Conservation (phyloP, 75 land plant species). For the Selaginella moellendorffii region DNA sequence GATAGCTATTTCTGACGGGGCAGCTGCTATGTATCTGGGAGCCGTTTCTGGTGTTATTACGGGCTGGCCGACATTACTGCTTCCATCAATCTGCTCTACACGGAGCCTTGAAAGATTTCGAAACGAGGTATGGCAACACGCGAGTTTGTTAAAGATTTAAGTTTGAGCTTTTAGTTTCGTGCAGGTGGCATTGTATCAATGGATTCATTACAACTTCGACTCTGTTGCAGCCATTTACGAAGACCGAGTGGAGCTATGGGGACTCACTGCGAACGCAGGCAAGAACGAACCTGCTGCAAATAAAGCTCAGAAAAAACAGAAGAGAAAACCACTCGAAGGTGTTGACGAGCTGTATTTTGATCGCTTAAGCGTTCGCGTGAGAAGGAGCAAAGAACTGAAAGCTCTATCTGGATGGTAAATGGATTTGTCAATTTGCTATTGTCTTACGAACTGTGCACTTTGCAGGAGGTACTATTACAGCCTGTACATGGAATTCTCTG, state of each 20-base stretch:
- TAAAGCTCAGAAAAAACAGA: slow-evolving; percentile 11
- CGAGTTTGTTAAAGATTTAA: too few relatives aligned
- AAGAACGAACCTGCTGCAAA: slow-evolving; percentile 11
- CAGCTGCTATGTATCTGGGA: slow-evolving; percentile 53
- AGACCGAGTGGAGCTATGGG: slow-evolving; percentile 65
- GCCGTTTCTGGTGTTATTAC: slow-evolving; percentile 39
- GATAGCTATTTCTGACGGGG: slow-evolving; percentile 69
- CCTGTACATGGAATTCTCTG: slow-evolving; percentile 70
- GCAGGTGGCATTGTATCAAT: slow-evolving; percentile 64
- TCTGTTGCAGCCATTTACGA: slow-evolving; percentile 80
- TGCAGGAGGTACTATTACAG: slow-evolving; percentile 95
- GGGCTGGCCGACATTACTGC: slow-evolving; percentile 25
- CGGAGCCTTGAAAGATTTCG: slow-evolving; percentile 69
- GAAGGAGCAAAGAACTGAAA: slow-evolving; percentile 56
- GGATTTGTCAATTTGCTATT: background rate
- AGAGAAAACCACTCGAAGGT: slow-evolving; percentile 10
- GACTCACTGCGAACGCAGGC: slow-evolving; percentile 18
- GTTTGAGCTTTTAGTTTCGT: background rate
- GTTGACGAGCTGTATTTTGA: slow-evolving; percentile 24
- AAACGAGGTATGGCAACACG: slow-evolving; percentile 53
- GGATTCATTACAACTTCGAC: slow-evolving; percentile 62
- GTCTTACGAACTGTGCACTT: background rate
- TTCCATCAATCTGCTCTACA: slow-evolving; percentile 45
- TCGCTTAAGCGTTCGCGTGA: slow-evolving; percentile 34
- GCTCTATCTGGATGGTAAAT: slow-evolving; percentile 66